Evolutionary conservation across 768 basidiomycete species (phyloP), one percentile per base, ranked within the genome.

Genomic region (Tricholoma sp.): DNA sequence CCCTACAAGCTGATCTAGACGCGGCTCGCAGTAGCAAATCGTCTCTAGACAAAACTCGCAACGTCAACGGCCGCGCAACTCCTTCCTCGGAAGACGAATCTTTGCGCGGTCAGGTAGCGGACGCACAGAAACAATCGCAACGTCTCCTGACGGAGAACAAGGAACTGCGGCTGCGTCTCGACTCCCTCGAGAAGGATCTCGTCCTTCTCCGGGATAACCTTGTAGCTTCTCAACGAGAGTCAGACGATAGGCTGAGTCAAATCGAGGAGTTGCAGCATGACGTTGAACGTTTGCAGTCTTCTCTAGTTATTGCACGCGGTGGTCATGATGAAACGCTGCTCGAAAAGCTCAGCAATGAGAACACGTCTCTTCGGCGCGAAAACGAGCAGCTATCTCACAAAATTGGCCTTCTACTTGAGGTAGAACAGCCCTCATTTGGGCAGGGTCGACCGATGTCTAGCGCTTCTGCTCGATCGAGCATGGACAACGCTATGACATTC

Each of bases 321-420:
- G 88, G 87, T 18, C 81, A 86, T 55, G 84, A 89, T 54, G 90
- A 92, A 72, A 85, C 88, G 7, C 67, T 86, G 42, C 68, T 91
- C 36, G 92, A 95, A 72, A 88, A 86, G 68, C 82, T 97, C 59
- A 86, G 85, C 69, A 82, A 77, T 68, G 91, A 96, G 68, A 94
- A 94, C 69, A 78, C 82, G 15, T 79, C 74, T 32, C 83, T 94
- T 57, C 85, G 88, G 68, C 82, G 84, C 55, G 91, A 94, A 71
- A 94, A 94, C 68, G 88, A 91, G 66, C 86, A 93, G 62, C 80
- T 94, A 44, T 86, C 88, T n/a, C 91, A 91, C 68, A 94, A 93
- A 79, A 93, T 96, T 63, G 89, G 85, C 55, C 79, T 95, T 48
- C 78, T 96, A 13, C 81, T 96, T 53, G 91, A 94, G 64, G 91